Conservation (phyloP, 805 yeast species). For the Spathaspora hagerdaliae region DNA sequence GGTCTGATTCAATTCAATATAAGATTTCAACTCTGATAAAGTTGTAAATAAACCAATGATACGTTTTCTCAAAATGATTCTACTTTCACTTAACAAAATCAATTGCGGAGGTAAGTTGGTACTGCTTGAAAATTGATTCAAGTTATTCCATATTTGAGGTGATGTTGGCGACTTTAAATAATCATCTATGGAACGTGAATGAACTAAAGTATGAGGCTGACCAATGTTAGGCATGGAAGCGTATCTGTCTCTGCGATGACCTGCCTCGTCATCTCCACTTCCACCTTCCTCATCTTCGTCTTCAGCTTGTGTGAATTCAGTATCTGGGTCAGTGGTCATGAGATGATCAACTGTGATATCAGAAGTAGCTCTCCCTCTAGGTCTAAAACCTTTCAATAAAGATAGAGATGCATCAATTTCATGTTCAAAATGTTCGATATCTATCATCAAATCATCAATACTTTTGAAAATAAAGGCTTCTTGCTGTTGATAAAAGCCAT, state of each 20-base stretch:
- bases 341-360: slow-evolving; percentile 11
- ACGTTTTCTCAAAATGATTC: slow-evolving; percentile 44
- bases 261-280: slow-evolving; percentile 25
- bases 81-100: slow-evolving; percentile 43
- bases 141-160: slow-evolving; percentile 28
- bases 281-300: slow-evolving; percentile 26
- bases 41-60: slow-evolving; percentile 43
- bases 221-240: slow-evolving; percentile 7
- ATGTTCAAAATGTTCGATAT: slow-evolving; percentile 58
- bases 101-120: slow-evolving; percentile 29
- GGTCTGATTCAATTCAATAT: slow-evolving; percentile 47
- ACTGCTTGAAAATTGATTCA: slow-evolving; percentile 14
- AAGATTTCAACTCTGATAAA: slow-evolving; percentile 47
- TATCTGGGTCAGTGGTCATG: slow-evolving; percentile 28
- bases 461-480: slow-evolving; percentile 54
- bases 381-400: slow-evolving; percentile 4
- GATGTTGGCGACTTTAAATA: slow-evolving; percentile 35
- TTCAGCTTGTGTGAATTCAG: slow-evolving; percentile 29
- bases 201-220: slow-evolving; percentile 1
- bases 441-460: slow-evolving; percentile 55
- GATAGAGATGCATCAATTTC: slow-evolving; percentile 18
- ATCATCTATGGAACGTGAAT: slow-evolving; percentile 25
- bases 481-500: slow-evolving; percentile 65
- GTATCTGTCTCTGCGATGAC: slow-evolving; percentile 20
- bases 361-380: slow-evolving; percentile 11